These are phyloP conservation scores for Lactifluus hygrophoroides DNA, from an alignment of 768 basidiomycete species.

Conservation along the genomic window DNA sequence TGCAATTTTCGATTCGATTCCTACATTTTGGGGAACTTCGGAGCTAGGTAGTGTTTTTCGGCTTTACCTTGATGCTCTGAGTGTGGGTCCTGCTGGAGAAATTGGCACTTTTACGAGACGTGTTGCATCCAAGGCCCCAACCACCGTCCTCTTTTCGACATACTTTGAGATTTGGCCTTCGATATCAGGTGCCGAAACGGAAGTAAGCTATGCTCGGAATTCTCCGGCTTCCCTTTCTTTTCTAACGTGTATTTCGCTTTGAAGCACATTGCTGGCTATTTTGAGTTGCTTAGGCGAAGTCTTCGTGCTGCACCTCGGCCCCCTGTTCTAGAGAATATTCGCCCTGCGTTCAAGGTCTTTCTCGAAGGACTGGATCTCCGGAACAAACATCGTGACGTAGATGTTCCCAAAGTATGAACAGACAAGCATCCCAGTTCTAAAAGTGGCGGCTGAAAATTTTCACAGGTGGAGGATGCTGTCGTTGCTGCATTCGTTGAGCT, in stretches of 20 bases:
- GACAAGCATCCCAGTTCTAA: background rate
- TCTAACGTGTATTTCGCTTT: background rate
- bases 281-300: slow-evolving; percentile 16
- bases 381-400: background rate
- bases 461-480: slow-evolving; percentile 44
- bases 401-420: slow-evolving; percentile 23
- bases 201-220: background rate
- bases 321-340: slow-evolving; percentile 13
- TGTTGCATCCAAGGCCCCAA: slow-evolving; percentile 60
- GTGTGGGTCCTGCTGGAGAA: slow-evolving; percentile 25
- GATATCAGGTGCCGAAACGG: slow-evolving; percentile 27
- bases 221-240: background rate
- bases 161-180: slow-evolving; percentile 51
- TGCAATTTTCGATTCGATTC: slow-evolving; percentile 63
- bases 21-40: slow-evolving; percentile 66
- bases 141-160: slow-evolving; percentile 58
- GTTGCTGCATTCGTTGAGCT: slow-evolving; percentile 79
- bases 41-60: slow-evolving; percentile 51
- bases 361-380: slow-evolving; percentile 19
- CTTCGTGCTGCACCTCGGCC: slow-evolving; percentile 11
- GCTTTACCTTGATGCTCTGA: slow-evolving; percentile 43
- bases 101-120: slow-evolving; percentile 48
- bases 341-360: slow-evolving; percentile 17
- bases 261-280: slow-evolving; percentile 13
- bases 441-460: background rate